Evolutionary conservation across 2,329 filamentous ascomycete species (phyloP).

Genomic region (Polychaeton citri): DNA sequence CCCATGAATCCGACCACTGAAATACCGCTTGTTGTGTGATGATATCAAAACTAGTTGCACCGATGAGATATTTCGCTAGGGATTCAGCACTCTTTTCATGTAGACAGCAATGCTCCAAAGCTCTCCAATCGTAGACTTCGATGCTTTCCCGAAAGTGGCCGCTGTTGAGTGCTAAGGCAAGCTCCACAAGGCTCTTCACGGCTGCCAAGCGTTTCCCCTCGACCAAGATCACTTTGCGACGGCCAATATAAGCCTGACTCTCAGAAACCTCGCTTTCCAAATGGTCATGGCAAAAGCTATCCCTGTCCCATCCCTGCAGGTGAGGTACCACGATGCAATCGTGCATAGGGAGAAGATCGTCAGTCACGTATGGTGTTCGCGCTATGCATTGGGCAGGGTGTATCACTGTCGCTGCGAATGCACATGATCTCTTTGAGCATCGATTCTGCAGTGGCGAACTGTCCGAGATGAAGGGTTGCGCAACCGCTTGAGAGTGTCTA

Average conservation of each 20-base stretch:
- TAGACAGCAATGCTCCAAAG: slow-evolving; percentile 11
- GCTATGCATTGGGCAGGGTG: slow-evolving; percentile 18
- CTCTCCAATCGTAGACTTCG: slow-evolving; percentile 20
- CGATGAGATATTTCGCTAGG: slow-evolving; percentile 12
- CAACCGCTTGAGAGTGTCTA: too few relatives aligned
- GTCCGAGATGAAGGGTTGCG: too few relatives aligned
- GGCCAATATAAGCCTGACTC: slow-evolving; percentile 17
- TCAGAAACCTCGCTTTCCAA: slow-evolving; percentile 15
- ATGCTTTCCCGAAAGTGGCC: slow-evolving; percentile 15
- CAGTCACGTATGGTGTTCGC: slow-evolving; percentile 14
- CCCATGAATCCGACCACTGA: slow-evolving; percentile 7
- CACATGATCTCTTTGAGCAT: too few relatives aligned
- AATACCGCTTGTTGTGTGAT: slow-evolving; percentile 10
- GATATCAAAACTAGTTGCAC: slow-evolving; percentile 16
- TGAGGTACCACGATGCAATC: slow-evolving; percentile 2
- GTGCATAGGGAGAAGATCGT: slow-evolving; percentile 15
- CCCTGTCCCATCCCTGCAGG: slow-evolving; percentile 18
- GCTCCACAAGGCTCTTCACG: slow-evolving; percentile 5
- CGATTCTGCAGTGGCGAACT: too few relatives aligned
- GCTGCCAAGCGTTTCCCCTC: slow-evolving; percentile 12
- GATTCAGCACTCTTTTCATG: slow-evolving; percentile 8
- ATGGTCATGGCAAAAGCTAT: slow-evolving; percentile 11
- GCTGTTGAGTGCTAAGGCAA: slow-evolving; percentile 11
- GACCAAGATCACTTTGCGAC: slow-evolving; percentile 20
- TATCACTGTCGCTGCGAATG: slow-evolving; percentile 10